Evolutionary conservation across 345 rosid genomes (phyloP).

Genomic region (Populus nigra): DNA sequence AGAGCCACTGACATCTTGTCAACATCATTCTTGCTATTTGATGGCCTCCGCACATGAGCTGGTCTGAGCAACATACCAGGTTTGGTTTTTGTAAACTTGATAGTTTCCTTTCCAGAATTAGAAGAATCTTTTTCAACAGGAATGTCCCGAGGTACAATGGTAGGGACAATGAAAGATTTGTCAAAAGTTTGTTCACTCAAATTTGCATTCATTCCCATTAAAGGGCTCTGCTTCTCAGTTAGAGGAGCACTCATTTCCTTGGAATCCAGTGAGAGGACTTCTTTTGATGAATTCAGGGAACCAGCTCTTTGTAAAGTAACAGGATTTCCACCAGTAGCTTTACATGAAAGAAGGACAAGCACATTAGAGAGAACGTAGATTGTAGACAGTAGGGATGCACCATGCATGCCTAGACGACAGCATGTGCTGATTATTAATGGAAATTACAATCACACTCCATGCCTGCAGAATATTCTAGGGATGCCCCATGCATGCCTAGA

Average conservation of each 20-base stretch:
- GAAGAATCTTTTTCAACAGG: conserved; percentile 46
- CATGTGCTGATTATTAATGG: too few species aligned
- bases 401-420: not conserved
- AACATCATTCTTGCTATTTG: conserved; percentile 51
- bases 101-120: conserved; percentile 53
- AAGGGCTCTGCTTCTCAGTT: conserved; percentile 41
- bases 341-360: conserved; percentile 24
- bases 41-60: conserved; percentile 59
- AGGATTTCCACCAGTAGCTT: conserved; percentile 68
- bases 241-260: conserved; percentile 27
- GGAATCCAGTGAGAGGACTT: conserved; percentile 31
- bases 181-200: conserved; percentile 44
- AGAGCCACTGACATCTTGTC: conserved; percentile 41
- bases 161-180: conserved; percentile 41
- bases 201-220: conserved; percentile 27
- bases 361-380: conserved; percentile 18
- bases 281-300: conserved; percentile 48
- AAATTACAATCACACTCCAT: not conserved
- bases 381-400: not conserved
- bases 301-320: conserved; percentile 43
- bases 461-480: not conserved
- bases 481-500: too few species aligned
- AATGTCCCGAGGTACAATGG: conserved; percentile 39
- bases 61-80: conserved; percentile 96
- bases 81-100: conserved; percentile 80